Evolutionary conservation across 768 basidiomycete genomes (phyloP).

Genomic region (Boletus rex-veris): DNA sequence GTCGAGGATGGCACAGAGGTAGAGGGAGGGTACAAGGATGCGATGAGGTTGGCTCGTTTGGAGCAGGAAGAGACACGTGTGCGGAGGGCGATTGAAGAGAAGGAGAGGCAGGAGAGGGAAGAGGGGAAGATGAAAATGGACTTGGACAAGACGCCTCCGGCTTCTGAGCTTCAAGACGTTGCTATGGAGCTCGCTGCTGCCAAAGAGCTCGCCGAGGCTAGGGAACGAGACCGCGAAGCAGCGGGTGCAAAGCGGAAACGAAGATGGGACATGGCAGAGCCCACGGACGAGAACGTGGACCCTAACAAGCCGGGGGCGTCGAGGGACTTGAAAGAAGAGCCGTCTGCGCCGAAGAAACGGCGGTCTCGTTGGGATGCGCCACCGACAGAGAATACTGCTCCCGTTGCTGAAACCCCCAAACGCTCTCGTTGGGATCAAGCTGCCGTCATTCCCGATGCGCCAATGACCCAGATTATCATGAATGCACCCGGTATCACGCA

Average conservation of each 20-base stretch:
- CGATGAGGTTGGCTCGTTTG: slow-evolving; percentile 86
- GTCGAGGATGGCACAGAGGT: slow-evolving; percentile 62
- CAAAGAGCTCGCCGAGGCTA: slow-evolving; percentile 37
- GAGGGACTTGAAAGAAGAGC: slow-evolving; percentile 69
- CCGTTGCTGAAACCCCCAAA: slow-evolving; percentile 68
- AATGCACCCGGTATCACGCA: slow-evolving; percentile 79
- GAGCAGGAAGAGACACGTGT: slow-evolving; percentile 93
- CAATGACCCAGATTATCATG: slow-evolving; percentile 83
- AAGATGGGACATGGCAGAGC: slow-evolving; percentile 72
- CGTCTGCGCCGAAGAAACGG: slow-evolving; percentile 81
- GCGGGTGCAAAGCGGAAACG: slow-evolving; percentile 66
- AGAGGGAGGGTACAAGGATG: slow-evolving; percentile 93
- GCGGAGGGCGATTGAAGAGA: slow-evolving; percentile 80
- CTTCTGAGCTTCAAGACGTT: slow-evolving; percentile 72
- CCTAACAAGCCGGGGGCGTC: slow-evolving; percentile 62
- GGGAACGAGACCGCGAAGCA: slow-evolving; percentile 37
- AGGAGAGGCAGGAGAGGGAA: slow-evolving; percentile 74
- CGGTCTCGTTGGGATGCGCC: slow-evolving; percentile 96
- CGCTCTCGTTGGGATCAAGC: slow-evolving; percentile 98
- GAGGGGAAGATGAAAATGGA: slow-evolving; percentile 76
- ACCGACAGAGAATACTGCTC: slow-evolving; percentile 58
- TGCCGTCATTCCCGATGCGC: slow-evolving; percentile 64
- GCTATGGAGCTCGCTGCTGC: slow-evolving; percentile 61
- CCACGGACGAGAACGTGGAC: slow-evolving; percentile 62
- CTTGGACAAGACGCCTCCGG: slow-evolving; percentile 88